These are phyloP conservation scores for Daldinia decipiens DNA, from an alignment of 495 filamentous ascomycete species.

Conservation along the genomic window DNA sequence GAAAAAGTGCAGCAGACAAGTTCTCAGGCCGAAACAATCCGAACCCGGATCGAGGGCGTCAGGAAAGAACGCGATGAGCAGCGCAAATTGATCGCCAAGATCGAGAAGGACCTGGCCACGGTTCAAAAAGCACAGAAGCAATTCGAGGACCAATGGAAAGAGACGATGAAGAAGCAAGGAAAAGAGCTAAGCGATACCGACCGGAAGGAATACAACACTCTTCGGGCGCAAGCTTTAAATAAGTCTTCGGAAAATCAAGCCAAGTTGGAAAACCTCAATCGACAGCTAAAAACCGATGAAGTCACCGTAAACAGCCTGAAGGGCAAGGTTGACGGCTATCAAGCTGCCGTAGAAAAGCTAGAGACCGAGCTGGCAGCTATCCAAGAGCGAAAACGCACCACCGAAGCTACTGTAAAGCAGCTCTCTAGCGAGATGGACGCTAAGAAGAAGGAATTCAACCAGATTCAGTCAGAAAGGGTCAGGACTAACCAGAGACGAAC, in stretches of 20 bases:
- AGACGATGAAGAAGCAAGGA: constrained; percentile 83
- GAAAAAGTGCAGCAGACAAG: constrained; percentile 90
- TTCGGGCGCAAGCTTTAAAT: constrained; percentile 86
- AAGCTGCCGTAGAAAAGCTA: constrained; percentile 77
- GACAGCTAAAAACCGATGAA: constrained; percentile 88
- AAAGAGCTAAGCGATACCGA: constrained; percentile 86
- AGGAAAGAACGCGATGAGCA: constrained; percentile 80
- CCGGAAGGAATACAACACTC: constrained; percentile 86
- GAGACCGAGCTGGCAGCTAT: constrained; percentile 76
- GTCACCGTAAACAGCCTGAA: constrained; percentile 86
- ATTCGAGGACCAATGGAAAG: constrained; percentile 88
- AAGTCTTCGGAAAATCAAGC: constrained; percentile 83
- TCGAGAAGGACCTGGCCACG: constrained; percentile 80
- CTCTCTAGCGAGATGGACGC: constrained; percentile 79
- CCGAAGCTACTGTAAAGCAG: constrained; percentile 69
- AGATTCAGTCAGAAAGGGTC: constrained; percentile 83
- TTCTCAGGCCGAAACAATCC: constrained; percentile 71
- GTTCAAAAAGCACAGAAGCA: constrained; percentile 90
- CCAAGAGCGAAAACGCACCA: constrained; percentile 69
- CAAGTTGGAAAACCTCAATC: constrained; percentile 82
- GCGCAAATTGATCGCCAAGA: constrained; percentile 68
- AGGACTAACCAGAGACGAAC: constrained; percentile 80
- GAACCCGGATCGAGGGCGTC: constrained; percentile 73
- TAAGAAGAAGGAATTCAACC: constrained; percentile 92
- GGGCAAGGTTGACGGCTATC: constrained; percentile 80